Evolutionary conservation across 2,329 filamentous ascomycete species (phyloP), one percentile per base, ranked within the genome.

Genomic region (Cephalotrichum gorgonifer): DNA sequence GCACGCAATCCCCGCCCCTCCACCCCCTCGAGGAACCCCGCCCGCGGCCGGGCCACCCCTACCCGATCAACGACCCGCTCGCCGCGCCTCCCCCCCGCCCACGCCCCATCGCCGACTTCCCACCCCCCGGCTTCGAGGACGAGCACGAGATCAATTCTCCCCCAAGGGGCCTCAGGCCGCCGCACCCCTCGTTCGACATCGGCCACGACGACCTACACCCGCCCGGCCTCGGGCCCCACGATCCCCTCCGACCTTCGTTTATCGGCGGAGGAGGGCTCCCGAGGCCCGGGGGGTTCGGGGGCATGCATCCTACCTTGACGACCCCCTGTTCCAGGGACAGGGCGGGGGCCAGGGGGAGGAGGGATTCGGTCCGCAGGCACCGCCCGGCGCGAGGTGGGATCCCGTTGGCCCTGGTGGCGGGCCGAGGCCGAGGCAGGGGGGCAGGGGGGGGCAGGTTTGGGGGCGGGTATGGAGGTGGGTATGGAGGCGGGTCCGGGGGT

Each of bases 261-360:
- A 78, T 81, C 6, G 75, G 76, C 42, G 78, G 78, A n/a, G 75
- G 79, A 0, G 68, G 74, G n/a, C 71, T 73, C 1, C 50, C 44
- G 12, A 48, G 47, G 14, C 78, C 79, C 14, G 44, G 44, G 7
- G 77, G 81, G 20, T 76, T 76, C 11, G 81, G 85, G 12, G 93
- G 93, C 1, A 98, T 98, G 93, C 87, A 96, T 65, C 93, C 93
- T 1, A 95, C 90, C 0, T 93, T 62, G 88, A 95, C 57, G 90
- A 97, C 60, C 88, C 44, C 3, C 42, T 52, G 15, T 53, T 52
- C 3, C 65, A 66, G 31, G 71, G 62, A 15, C 65, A 28, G 3
- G 47, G 47, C 9, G 22, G 67, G 14, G 64, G 66, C 14, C 72
- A 56, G 53, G 3, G 60, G 55, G 2, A 65, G 62, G 41, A 50